Percentiles rank a stretch among this genome's conserved stretches.
These are phyloP conservation scores for Casuarina equisetifolia DNA, from an alignment of 306 rosid genomes.

Conservation along the genomic window DNA sequence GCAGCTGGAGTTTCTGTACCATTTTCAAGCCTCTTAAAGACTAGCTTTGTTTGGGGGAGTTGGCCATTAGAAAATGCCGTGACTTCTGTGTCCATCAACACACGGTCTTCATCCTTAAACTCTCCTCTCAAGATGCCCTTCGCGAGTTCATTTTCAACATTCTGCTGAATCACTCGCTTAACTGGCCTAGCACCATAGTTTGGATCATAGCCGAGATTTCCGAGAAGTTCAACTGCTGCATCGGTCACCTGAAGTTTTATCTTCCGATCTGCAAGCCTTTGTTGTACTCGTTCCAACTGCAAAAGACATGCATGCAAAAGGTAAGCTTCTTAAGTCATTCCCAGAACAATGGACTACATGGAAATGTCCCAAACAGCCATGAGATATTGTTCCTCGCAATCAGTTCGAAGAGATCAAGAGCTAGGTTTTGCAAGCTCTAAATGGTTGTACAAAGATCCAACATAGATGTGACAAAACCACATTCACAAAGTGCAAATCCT, in stretches of 20 bases:
- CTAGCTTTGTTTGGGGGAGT: slow-evolving; percentile 78
- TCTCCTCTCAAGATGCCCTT: slow-evolving; percentile 93
- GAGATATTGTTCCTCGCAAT: neutral
- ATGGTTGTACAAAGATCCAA: neutral
- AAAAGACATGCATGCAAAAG: neutral
- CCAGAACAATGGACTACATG: neutral
- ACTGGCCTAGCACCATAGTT: slow-evolving; percentile 98
- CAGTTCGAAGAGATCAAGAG: neutral
- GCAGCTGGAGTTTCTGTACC: slow-evolving; percentile 37
- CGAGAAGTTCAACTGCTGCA: slow-evolving; percentile 83
- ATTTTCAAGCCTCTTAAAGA: slow-evolving; percentile 50
- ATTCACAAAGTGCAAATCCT: neutral
- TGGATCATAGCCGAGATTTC: slow-evolving; percentile 88
- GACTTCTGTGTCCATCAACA: slow-evolving; percentile 77
- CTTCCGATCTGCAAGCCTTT: slow-evolving; percentile 84
- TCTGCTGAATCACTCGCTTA: slow-evolving; percentile 92
- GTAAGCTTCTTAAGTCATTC: neutral
- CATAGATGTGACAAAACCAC: neutral
- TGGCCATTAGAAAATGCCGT: slow-evolving; percentile 77
- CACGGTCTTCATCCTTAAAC: slow-evolving; percentile 77
- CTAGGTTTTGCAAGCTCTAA: neutral
- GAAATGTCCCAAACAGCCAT: neutral
- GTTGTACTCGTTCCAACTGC: slow-evolving; percentile 89
- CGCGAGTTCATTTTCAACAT: slow-evolving; percentile 90
- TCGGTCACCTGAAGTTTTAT: slow-evolving; percentile 73